Evolutionary conservation across 2,329 filamentous ascomycete species (phyloP).

Genomic region (Calonectria pteridis): DNA sequence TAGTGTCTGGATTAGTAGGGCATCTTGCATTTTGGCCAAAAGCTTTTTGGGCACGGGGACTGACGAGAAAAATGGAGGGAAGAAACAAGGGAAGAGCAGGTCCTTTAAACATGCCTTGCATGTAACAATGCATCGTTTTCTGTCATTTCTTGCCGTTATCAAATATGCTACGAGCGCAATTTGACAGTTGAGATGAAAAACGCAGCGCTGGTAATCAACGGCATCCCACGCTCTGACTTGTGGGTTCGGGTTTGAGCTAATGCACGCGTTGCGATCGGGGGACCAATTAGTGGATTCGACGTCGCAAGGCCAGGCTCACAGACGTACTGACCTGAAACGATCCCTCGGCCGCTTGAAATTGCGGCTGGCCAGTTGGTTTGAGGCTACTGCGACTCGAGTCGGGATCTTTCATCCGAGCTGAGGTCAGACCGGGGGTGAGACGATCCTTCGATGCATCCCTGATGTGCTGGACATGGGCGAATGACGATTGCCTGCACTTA

Average conservation of each 20-base stretch:
- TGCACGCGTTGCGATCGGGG: neutral
- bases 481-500: neutral
- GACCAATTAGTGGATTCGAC: neutral
- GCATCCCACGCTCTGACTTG: neutral
- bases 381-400: neutral
- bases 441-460: neutral
- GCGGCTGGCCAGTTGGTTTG: neutral
- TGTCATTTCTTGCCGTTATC: neutral
- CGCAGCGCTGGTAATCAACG: neutral
- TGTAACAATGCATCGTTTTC: neutral
- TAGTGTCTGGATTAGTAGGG: neutral
- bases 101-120: too few relatives aligned
- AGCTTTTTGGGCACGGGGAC: neutral
- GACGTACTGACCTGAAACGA: neutral
- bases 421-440: constrained; percentile 1
- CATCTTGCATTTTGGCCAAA: neutral
- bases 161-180: neutral
- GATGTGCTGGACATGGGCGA: neutral
- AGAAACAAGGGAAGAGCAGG: too few relatives aligned
- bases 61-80: neutral
- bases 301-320: neutral
- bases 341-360: neutral
- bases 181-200: neutral
- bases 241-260: neutral
- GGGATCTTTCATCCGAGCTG: neutral